Evolutionary conservation across 2,329 filamentous ascomycete genomes (phyloP).

Genomic region (Apiospora arundinis): DNA sequence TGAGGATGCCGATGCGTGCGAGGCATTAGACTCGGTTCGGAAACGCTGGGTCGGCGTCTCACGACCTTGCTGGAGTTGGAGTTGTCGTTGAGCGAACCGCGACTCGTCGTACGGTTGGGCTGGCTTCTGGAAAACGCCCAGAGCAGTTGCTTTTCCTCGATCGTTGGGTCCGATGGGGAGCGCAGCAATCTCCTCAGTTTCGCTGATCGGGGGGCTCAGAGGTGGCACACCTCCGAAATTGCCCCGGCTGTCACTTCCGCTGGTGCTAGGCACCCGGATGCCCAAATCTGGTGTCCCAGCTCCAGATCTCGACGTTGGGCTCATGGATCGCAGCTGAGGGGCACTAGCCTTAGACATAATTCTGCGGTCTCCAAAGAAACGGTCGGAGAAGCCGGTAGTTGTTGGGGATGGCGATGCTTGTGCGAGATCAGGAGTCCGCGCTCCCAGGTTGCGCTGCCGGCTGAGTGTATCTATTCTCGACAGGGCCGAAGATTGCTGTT

Average conservation of each 20-base stretch:
- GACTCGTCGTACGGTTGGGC: constrained; percentile 80
- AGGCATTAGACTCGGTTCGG: constrained; percentile 54
- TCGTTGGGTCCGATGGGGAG: constrained; percentile 78
- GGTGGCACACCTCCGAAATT: constrained; percentile 54
- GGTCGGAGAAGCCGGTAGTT: constrained; percentile 51
- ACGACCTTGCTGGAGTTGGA: constrained; percentile 79
- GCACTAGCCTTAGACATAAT: constrained; percentile 67
- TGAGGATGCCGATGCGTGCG: constrained; percentile 54
- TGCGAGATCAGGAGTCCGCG: constrained; percentile 57
- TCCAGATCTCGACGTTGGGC: constrained; percentile 50
- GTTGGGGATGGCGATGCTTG: constrained; percentile 55
- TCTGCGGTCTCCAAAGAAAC: constrained; percentile 52
- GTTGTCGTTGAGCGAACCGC: constrained; percentile 81
- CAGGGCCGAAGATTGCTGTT: constrained; percentile 78
- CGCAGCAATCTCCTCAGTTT: constrained; percentile 69
- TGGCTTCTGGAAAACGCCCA: constrained; percentile 66
- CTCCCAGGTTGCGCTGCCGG: constrained; percentile 61
- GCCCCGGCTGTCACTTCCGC: constrained; percentile 45
- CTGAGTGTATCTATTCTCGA: constrained; percentile 82
- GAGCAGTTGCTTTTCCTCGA: constrained; percentile 50
- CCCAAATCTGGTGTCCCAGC: constrained; percentile 43
- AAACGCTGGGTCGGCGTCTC: constrained; percentile 61
- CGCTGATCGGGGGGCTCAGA: constrained; percentile 74
- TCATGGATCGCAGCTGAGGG: constrained; percentile 69
- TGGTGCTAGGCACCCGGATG: constrained; percentile 34